Conservation (phyloP, 2,329 filamentous ascomycete species). For the Elsinoe perseae region DNA sequence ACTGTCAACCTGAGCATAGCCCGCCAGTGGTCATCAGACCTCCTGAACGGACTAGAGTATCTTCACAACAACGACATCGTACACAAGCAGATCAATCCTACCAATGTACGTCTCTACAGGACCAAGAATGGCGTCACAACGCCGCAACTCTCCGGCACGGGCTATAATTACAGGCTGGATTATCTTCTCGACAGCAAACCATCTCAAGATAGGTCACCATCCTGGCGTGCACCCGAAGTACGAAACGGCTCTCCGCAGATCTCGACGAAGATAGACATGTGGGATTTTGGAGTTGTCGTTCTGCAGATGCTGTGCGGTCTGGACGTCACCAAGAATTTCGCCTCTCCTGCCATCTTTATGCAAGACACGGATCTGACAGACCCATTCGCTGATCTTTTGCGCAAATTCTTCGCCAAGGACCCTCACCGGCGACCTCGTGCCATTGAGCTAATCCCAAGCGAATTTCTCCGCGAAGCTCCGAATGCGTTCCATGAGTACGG, state of each 20-base stretch:
- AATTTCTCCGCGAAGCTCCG: constrained; percentile 46
- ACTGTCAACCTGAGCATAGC: constrained; percentile 63
- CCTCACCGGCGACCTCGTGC: constrained; percentile 77
- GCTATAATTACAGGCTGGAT: constrained; percentile 49
- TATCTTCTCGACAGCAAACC: constrained; percentile 9
- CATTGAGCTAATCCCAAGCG: constrained; percentile 59
- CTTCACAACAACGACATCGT: constrained; percentile 77
- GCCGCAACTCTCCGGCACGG: constrained; percentile 67
- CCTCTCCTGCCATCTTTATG: constrained; percentile 67
- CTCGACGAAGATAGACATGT: constrained; percentile 78
- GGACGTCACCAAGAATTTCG: constrained; percentile 66
- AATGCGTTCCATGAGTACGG: constrained; percentile 31
- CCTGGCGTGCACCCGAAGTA: constrained; percentile 26
- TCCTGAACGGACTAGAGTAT: constrained; percentile 81
- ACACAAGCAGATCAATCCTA: constrained; percentile 68
- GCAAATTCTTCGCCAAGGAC: constrained; percentile 76
- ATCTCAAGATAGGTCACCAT: constrained; percentile 35
- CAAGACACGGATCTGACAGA: constrained; percentile 64
- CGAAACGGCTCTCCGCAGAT: constrained; percentile 37
- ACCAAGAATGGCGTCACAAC: constrained; percentile 56
- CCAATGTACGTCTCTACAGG: constrained; percentile 70
- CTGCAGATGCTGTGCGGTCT: constrained; percentile 90
- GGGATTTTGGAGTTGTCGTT: constrained; percentile 88
- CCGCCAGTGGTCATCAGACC: constrained; percentile 81
- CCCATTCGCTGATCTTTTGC: constrained; percentile 69